Conservation (phyloP, 129 eudicot species). For the Rutidosis leptorrhynchoides region DNA sequence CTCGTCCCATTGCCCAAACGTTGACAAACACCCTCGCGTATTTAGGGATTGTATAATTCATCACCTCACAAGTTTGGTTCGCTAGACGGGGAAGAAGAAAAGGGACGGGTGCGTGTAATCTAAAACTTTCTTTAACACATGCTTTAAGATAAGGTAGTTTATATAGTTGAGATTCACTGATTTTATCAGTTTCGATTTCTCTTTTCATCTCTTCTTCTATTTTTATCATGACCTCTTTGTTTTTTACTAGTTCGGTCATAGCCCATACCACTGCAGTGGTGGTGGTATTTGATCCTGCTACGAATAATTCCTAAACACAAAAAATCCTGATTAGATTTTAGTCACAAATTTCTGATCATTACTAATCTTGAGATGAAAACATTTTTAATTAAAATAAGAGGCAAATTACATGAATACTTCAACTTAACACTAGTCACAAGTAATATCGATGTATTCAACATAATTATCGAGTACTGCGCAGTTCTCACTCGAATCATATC, state of each 20-base stretch:
- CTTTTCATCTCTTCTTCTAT: constrained; percentile 26
- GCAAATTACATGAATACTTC: too few relatives aligned
- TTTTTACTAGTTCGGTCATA: constrained; percentile 35
- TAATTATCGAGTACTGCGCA: too few relatives aligned
- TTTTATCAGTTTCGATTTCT: not conserved
- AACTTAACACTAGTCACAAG: not conserved
- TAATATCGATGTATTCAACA: too few relatives aligned
- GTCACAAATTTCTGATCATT: not conserved
- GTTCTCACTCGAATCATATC: too few relatives aligned
- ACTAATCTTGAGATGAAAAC: not conserved
- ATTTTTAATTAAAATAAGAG: not conserved
- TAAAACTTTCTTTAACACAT: constrained; percentile 31
- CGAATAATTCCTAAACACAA: constrained; percentile 27
- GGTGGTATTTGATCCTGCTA: constrained; percentile 35
- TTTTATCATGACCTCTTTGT: constrained; percentile 23
- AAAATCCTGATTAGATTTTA: not conserved
- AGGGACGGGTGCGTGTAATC: constrained; percentile 33
- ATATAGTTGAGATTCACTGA: constrained; percentile 12
- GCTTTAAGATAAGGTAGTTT: constrained; percentile 27
- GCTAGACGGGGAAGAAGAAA: constrained; percentile 32
- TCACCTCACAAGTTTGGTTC: constrained; percentile 26
- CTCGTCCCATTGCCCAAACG: constrained; percentile 40
- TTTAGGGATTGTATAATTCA: constrained; percentile 35
- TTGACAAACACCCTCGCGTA: constrained; percentile 24
- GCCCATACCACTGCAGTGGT: constrained; percentile 35